phyloP scores from a whole-genome alignment of 768 basidiomycete species.

The Mycena epipterygia region DNA sequence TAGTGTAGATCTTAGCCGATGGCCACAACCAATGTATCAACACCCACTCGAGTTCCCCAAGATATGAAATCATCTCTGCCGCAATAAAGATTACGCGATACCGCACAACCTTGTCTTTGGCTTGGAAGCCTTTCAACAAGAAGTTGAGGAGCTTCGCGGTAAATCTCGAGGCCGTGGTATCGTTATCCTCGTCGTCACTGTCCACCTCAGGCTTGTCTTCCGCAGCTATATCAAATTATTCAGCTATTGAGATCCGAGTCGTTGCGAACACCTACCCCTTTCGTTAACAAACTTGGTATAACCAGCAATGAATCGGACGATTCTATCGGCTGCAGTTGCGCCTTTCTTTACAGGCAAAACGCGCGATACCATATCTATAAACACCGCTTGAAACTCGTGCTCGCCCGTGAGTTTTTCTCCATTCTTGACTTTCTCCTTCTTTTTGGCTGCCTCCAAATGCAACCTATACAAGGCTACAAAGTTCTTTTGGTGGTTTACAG shows the following conservation, averaged over 20 bases:
- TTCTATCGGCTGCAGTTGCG: conserved; percentile 76
- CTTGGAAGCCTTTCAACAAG: conserved; percentile 81
- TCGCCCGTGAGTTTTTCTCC: conserved; percentile 81
- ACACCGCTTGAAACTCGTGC: conserved; percentile 76
- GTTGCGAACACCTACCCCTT: conserved; percentile 66
- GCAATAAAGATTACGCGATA: conserved; percentile 85
- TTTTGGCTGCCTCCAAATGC: conserved; percentile 72
- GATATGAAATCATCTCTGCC: conserved; percentile 81
- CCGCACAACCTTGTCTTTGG: conserved; percentile 90
- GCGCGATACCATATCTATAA: conserved; percentile 71
- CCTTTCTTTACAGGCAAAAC: conserved; percentile 87
- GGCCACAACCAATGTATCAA: conserved; percentile 14
- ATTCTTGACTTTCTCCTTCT: conserved; percentile 63
- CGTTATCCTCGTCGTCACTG: conserved; percentile 54
- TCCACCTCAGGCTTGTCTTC: conserved; percentile 51
- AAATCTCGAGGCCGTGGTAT: conserved; percentile 76
- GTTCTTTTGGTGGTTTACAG: conserved; percentile 93
- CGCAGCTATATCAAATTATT: conserved; percentile 48
- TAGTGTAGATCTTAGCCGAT: neutral
- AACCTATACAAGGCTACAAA: conserved; percentile 85
- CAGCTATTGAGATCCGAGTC: neutral
- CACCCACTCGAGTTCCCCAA: conserved; percentile 90
- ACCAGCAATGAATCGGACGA: conserved; percentile 85
- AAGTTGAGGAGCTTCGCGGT: conserved; percentile 72
- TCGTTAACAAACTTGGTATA: conserved; percentile 84